Evolutionary conservation across 140 eudicot genomes (phyloP), one percentile per base, ranked within the genome.

Genomic region (Senecio squalidus): DNA sequence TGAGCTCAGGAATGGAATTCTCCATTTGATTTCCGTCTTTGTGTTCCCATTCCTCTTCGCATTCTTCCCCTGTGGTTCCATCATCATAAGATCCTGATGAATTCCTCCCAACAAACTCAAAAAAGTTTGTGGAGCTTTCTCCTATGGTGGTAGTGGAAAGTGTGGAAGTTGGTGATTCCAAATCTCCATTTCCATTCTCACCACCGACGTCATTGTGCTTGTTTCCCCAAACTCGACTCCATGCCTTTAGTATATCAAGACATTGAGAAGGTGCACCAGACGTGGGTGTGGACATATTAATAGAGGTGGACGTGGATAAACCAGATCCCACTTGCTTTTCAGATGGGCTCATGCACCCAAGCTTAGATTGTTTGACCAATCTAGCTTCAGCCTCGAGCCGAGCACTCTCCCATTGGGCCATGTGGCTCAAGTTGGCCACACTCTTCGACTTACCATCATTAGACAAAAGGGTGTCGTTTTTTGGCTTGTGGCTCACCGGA

Each of bases 351-450:
- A 27, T 64, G 55, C 76, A 76, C 1, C 78, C 77, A 33, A 84
- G 94, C 66, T 80, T 88, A 24, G 96, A 84, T 51, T 88, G 95
- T 24, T 84, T 49, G 7, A 51, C 96, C 24, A 93, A 39, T 53
- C 99, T 71, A 18, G 99, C 99, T 73, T 93, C 99, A 50, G 99
- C 99, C 66, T 93, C 99, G 16, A 93, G 84, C 5, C 99, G 81
- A 26, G 99, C 96, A 46, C 93, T 93, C 72, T 93, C 99, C 99
- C 96, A 88, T 34, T 93, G 99, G 7, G 99, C 96, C 89, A 93
- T 93, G 76, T 93, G 99, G 83, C 99, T 92, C 18, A 92, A 81
- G 60, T 84, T 84, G 48, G 96, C 93, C 10, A 86, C 84, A 54
- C 67, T 82, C 66, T 84, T 92, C 28, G 85, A 75, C 17, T 79